Evolutionary conservation across 2,329 filamentous ascomycete species (phyloP).

Genomic region (Trichoderma breve): DNA sequence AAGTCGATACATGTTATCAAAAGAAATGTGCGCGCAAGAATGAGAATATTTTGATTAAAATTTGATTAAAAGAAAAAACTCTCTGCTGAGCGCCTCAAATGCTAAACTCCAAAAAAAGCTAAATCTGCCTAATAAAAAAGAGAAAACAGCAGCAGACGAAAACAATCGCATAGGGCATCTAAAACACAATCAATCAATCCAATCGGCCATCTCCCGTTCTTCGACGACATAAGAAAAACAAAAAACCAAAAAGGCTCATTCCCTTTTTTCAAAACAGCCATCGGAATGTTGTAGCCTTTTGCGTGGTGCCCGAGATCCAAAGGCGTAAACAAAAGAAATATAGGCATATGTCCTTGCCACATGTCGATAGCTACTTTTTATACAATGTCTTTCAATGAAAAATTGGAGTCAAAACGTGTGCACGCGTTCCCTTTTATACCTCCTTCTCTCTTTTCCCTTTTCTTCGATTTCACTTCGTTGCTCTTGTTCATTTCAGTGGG

Average conservation of each 20-base stretch:
- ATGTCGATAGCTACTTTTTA: constrained; percentile 22
- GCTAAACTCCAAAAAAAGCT: constrained; percentile 23
- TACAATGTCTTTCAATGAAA: constrained; percentile 22
- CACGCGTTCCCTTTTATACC: background rate
- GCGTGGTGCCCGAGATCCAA: constrained; percentile 6
- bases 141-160: background rate
- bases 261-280: background rate
- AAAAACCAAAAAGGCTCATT: background rate
- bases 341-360: constrained; percentile 18
- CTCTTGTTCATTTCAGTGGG: background rate
- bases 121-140: background rate
- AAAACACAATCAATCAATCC: constrained; percentile 19
- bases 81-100: constrained; percentile 24
- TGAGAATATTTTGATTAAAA: constrained; percentile 20
- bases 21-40: background rate
- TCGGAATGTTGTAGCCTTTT: constrained; percentile 6
- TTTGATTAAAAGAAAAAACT: constrained; percentile 7
- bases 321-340: constrained; percentile 21
- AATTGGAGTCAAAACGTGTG: constrained; percentile 7
- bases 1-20: background rate
- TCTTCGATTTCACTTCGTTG: background rate
- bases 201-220: constrained; percentile 10
- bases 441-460: background rate
- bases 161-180: constrained; percentile 5
- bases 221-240: constrained; percentile 10